Conservation (phyloP, 208 protist genomes). For the Spongospora subterranea region DNA sequence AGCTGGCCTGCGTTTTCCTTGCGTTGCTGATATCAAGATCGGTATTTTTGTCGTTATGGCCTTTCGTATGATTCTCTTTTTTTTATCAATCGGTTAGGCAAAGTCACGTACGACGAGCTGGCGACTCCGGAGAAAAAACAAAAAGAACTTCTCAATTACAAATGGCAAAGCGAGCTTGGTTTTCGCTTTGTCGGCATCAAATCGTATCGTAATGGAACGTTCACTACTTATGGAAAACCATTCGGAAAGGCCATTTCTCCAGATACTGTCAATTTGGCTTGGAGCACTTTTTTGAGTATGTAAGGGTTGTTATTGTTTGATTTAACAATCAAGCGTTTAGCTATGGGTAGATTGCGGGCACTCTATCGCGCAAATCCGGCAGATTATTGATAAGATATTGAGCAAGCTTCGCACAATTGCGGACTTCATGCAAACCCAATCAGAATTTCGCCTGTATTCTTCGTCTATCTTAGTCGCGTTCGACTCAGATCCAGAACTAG, state of each 20-base stretch:
- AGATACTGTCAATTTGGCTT: not conserved
- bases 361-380: not conserved
- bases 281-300: slow-evolving; percentile 6
- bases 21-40: slow-evolving; percentile 49
- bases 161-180: slow-evolving; percentile 45
- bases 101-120: slow-evolving; percentile 26
- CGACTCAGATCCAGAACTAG: no score
- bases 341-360: slow-evolving; percentile 42
- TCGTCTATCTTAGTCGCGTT: slow-evolving; percentile 3
- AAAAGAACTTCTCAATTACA: slow-evolving; percentile 15
- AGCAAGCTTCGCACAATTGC: not conserved
- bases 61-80: not conserved
- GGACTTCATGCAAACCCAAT: not conserved
- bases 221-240: slow-evolving; percentile 24
- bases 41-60: not conserved
- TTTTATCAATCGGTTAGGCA: not conserved
- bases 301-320: slow-evolving; percentile 1
- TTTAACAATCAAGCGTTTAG: not conserved
- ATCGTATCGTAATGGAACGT: not conserved
- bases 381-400: not conserved
- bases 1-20: not conserved
- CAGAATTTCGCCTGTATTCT: not conserved
- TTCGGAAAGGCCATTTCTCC: slow-evolving; percentile 6
- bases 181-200: slow-evolving; percentile 45
- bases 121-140: slow-evolving; percentile 25